These are phyloP conservation scores for Laburnicola sp. DNA, from an alignment of 2,329 filamentous ascomycete species.

Conservation along the genomic window DNA sequence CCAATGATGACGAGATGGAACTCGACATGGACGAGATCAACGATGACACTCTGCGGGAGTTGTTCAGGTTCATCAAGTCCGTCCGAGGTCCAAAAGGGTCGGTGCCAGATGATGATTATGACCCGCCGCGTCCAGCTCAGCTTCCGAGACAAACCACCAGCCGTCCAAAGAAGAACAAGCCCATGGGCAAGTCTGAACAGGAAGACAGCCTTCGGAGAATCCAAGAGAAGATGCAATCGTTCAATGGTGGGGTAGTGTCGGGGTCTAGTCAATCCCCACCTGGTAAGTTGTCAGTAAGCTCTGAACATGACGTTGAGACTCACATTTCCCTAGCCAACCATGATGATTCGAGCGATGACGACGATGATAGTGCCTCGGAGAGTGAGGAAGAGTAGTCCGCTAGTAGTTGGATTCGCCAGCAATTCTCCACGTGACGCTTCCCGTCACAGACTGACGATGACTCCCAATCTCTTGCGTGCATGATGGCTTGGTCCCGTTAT, in stretches of 20 bases:
- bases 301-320: background rate
- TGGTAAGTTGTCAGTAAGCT: constrained; percentile 35
- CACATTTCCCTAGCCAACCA: constrained; percentile 28
- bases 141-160: constrained; percentile 36
- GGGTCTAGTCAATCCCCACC: constrained; percentile 52
- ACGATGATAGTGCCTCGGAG: constrained; percentile 54
- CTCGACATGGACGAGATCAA: constrained; percentile 66
- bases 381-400: constrained; percentile 49
- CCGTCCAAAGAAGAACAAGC: constrained; percentile 74
- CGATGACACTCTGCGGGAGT: constrained; percentile 57
- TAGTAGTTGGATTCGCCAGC: background rate
- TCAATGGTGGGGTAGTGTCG: constrained; percentile 40
- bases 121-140: constrained; percentile 46
- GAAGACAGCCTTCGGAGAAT: constrained; percentile 68
- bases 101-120: constrained; percentile 45
- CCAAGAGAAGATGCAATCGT: constrained; percentile 57
- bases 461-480: background rate
- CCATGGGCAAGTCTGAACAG: constrained; percentile 74
- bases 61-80: constrained; percentile 58
- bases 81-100: constrained; percentile 41
- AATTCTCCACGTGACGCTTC: background rate
- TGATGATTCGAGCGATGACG: constrained; percentile 55
- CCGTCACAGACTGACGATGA: background rate
- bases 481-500: too few relatives aligned
- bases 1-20: constrained; percentile 63